These are phyloP conservation scores for Salicornia ramosissima DNA, from an alignment of 148 eudicot species.

Conservation along the genomic window DNA sequence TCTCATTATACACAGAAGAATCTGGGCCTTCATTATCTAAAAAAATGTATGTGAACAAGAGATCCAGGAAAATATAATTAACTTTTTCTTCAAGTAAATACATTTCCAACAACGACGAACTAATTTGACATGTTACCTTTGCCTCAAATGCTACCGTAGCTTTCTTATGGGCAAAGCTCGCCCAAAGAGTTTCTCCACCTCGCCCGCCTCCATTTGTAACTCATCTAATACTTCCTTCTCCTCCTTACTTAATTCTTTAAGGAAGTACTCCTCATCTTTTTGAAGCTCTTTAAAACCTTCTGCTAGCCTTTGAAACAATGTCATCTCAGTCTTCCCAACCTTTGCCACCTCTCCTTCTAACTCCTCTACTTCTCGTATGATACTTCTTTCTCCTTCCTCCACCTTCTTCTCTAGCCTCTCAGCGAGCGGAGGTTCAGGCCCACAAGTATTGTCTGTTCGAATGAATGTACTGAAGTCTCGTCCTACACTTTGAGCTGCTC, in stretches of 20 bases:
- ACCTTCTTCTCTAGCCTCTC: constrained; percentile 91
- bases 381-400: constrained; percentile 76
- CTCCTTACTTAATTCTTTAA: constrained; percentile 67
- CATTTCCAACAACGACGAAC: not conserved
- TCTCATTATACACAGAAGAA: constrained; percentile 22
- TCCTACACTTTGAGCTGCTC: constrained; percentile 73
- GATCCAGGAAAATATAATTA: not conserved
- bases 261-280: constrained; percentile 65
- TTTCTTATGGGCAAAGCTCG: constrained; percentile 76
- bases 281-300: constrained; percentile 78
- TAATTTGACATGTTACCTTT: not conserved
- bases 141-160: constrained; percentile 40
- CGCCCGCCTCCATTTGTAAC: constrained; percentile 83
- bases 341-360: constrained; percentile 77
- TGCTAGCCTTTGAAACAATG: constrained; percentile 47
- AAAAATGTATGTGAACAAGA: constrained; percentile 13
- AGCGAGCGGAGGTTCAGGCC: constrained; percentile 88
- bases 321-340: constrained; percentile 58
- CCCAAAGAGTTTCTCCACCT: constrained; percentile 82
- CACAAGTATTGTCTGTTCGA: constrained; percentile 77
- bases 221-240: constrained; percentile 74
- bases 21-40: constrained; percentile 1
- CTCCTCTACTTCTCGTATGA: constrained; percentile 71
- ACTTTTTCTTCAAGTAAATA: not conserved
- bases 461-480: constrained; percentile 69